Base-by-base conservation (phyloP, 163 green algal genomes). In the Scenedesmus sp. region DNA sequence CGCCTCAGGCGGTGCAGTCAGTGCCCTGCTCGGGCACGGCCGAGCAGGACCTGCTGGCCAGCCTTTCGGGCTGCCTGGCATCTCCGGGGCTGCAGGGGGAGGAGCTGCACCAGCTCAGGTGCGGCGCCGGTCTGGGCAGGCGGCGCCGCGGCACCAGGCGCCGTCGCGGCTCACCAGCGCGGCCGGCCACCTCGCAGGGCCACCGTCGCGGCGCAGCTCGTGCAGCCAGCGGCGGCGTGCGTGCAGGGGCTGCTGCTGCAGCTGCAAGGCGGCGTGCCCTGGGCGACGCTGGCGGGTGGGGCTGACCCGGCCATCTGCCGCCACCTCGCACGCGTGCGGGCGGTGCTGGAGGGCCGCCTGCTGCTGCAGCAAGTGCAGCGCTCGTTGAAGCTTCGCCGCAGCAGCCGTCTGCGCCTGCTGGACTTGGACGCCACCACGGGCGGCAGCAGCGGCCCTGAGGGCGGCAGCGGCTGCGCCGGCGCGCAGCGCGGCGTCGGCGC, bases 1-100 rank as follows among this genome's bases (percentile, higher is more conserved):
- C 39, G 6, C 31, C 31, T 69, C 58, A 66, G 58, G 58, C 24
- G 1, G 58, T 66, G 58, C 58, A 66, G 58, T 66, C 31, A 14
- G 26, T n/a, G 31, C 4, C 31, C 24, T 67, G 69, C 24, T n/a
- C 39, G 42, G 69, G 54, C 5, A 24, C 24, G 26, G n/a, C 33
- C 9, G 69, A 77, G 54, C 69, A 77, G 39, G 69, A 77, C 39
- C 51, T 77, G 54, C 36, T 77, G 9, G 69, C 69, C 2, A 77
- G 69, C 54, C 39, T 77, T 26, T 56, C 69, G 33, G 54, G 20
- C 24, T 67, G 54, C 54, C 56, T 77, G 24, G 69, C 69, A 3
- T 53, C 69, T 24, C 22, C 54, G 24, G 69, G 69, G 9, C 24
- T 44, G 24, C 7, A 26, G 22, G 42, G 53, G 28, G 50, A 76